Conservation (phyloP, 179 eudicot genomes). For the Silene noctiflora region DNA sequence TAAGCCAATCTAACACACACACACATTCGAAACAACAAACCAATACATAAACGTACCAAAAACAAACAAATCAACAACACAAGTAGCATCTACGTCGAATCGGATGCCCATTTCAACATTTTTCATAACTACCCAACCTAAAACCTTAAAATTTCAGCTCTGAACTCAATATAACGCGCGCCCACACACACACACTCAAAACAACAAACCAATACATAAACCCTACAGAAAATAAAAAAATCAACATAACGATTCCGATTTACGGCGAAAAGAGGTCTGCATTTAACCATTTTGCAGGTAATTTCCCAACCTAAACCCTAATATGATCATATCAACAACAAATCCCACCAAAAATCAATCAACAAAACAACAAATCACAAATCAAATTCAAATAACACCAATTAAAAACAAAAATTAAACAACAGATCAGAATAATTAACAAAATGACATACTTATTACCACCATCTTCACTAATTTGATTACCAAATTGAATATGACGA, state of each 20-base stretch:
- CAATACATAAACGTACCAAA: background rate
- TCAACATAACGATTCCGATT: background rate
- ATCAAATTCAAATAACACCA: background rate
- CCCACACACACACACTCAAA: too few relatives aligned
- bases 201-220: too few relatives aligned
- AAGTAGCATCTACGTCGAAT: background rate
- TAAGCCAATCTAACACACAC: background rate
- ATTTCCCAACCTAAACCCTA: background rate
- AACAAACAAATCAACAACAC: background rate
- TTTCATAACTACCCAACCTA: background rate
- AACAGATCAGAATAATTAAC: background rate
- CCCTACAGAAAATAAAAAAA: background rate
- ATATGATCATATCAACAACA: background rate
- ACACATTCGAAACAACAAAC: background rate
- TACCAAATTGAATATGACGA: conserved; percentile 91
- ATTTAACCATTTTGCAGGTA: background rate
- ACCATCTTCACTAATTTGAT: conserved; percentile 83
- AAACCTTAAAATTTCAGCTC: background rate
- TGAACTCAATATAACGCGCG: too few relatives aligned
- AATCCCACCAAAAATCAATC: background rate
- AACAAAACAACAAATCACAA: background rate
- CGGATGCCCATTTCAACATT: background rate
- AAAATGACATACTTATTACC: conserved; percentile 67
- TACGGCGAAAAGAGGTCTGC: background rate
- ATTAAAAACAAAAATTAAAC: background rate